Base-by-base conservation (phyloP, 345 rosid species). In the Corchorus capsularis region DNA sequence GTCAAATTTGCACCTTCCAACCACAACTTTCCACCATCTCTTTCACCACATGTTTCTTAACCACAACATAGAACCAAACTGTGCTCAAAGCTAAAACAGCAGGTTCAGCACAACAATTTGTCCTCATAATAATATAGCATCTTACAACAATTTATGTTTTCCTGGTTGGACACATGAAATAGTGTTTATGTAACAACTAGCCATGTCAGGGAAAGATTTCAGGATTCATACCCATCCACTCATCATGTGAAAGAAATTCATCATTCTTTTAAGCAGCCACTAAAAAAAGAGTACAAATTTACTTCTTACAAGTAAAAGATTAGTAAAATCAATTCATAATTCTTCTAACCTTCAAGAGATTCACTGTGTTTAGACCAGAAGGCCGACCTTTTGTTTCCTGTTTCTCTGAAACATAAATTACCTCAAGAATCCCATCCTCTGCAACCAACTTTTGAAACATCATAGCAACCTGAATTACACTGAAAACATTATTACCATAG, bases 381-480 rank as follows among this genome's bases (percentile, higher is more conserved):
- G 97, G 99, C 47, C 98, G 99, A 62, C 87, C 91, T 88, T 90
- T 92, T 62, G 66, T 89, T 84, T 93, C 99, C 85, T 85, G 93
- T 74, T 89, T 93, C 79, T 93, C 92, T 65, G 94, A 86, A 77
- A 89, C 83, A 35, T 86, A 89, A 77, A 85, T 81, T 17, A 93
- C 97, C 85, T 86, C 88, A 84, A 91, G 77, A 65, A 86, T 83
- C 76, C 94, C 90, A 79, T 93, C 97, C 72, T 88, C 89, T 59
- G 82, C 68, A 43, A 95, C 96, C 82, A 83, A 79, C 84, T 90
- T 90, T 74, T 90, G 97, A 73, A 91, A 91, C 94, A 95, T 91
- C 54, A 37, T 76, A 60, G 96, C 94, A 74, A 83, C 94, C 99
- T 95, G 89, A 52, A 89, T 79, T 46, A 72, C 77, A 46, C 19